Conservation (phyloP, 169 alveolate genomes). For the Perkinsus olseni region DNA sequence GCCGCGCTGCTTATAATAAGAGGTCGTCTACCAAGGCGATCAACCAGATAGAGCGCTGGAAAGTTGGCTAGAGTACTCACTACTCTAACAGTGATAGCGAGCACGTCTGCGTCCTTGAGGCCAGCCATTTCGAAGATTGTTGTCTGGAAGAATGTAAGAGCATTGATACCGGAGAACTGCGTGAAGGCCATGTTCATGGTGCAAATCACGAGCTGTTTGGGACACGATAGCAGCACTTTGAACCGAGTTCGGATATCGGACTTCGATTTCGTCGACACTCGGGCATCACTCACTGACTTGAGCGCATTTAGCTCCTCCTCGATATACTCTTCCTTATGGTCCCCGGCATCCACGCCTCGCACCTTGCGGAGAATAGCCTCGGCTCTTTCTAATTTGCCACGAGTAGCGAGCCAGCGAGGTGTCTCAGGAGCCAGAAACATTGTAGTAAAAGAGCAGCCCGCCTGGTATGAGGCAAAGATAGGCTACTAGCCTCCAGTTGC, state of each 20-base stretch:
- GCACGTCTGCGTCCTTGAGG: background rate
- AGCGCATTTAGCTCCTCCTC: background rate
- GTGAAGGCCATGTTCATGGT: background rate
- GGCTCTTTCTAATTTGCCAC: background rate
- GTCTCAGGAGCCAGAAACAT: background rate
- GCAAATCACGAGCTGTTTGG: background rate
- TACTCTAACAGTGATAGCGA: background rate
- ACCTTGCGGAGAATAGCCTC: background rate
- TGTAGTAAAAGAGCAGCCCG: background rate
- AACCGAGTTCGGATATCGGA: background rate
- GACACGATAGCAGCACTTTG: background rate
- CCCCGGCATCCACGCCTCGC: background rate
- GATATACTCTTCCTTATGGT: background rate
- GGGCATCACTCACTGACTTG: background rate
- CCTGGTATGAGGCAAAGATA: background rate
- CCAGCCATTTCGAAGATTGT: background rate
- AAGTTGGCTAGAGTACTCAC: background rate
- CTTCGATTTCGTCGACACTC: background rate
- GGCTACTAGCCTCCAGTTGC: background rate
- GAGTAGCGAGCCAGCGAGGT: background rate
- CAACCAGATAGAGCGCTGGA: background rate
- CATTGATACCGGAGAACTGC: background rate
- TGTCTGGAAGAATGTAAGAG: background rate
- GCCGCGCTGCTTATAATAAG: background rate
- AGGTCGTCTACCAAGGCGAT: background rate